Percentiles rank a stretch among this genome's conserved stretches.
phyloP scores from a whole-genome alignment of 768 basidiomycete species.

The Zangia roseola region DNA sequence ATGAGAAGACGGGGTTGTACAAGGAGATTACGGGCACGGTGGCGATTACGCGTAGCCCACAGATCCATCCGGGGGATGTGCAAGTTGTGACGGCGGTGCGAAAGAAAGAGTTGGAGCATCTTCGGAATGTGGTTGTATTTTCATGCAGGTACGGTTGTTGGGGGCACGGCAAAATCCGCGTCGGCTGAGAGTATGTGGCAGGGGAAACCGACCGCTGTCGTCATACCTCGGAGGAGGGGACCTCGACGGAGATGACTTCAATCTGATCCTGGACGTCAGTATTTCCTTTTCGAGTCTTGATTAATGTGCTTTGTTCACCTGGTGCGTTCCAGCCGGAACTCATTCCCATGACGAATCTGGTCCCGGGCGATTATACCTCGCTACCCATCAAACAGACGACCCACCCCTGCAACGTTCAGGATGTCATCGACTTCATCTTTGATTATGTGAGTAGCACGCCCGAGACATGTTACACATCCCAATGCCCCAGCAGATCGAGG shows the following conservation, averaged over 20 bases:
- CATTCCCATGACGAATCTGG: slow-evolving; percentile 18
- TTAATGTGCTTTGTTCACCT: slow-evolving; percentile 8
- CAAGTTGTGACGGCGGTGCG: slow-evolving; percentile 44
- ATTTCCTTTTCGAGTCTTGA: neutral
- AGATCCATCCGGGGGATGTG: slow-evolving; percentile 52
- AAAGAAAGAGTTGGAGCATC: slow-evolving; percentile 36
- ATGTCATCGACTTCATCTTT: slow-evolving; percentile 48
- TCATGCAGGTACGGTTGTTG: slow-evolving; percentile 40
- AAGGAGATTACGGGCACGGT: slow-evolving; percentile 36
- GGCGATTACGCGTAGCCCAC: slow-evolving; percentile 50
- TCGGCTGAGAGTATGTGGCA: slow-evolving; percentile 14
- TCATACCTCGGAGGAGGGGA: slow-evolving; percentile 54
- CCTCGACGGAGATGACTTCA: slow-evolving; percentile 53
- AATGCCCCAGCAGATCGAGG: slow-evolving; percentile 28
- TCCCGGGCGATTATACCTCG: slow-evolving; percentile 41
- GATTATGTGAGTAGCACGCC: slow-evolving; percentile 38
- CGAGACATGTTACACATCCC: neutral
- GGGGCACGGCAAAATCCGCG: neutral
- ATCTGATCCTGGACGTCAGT: slow-evolving; percentile 44
- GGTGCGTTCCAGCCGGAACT: slow-evolving; percentile 28
- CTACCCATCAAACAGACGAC: slow-evolving; percentile 34
- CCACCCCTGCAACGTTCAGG: slow-evolving; percentile 36
- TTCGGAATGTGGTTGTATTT: slow-evolving; percentile 50
- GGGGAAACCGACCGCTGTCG: slow-evolving; percentile 44
- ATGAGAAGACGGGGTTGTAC: slow-evolving; percentile 29